Conservation (phyloP, 2,329 filamentous ascomycete species). For the Aspergillus melleus region DNA sequence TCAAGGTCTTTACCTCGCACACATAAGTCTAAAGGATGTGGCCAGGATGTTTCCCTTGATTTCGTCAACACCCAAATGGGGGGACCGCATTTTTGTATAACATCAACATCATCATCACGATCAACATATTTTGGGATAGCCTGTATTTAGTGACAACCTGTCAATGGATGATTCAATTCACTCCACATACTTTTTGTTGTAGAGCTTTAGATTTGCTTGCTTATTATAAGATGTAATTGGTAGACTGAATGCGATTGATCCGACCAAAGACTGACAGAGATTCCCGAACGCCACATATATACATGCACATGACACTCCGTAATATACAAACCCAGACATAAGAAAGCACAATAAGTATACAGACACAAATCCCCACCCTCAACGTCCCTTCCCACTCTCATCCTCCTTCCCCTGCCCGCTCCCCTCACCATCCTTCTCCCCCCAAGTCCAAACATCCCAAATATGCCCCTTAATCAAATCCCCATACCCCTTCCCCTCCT, state of each 20-base stretch:
- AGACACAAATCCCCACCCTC: too few relatives aligned
- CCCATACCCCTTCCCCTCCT: slow-evolving; percentile 45
- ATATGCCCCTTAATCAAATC: slow-evolving; percentile 49
- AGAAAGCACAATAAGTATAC: too few relatives aligned
- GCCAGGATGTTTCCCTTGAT: slow-evolving; percentile 23
- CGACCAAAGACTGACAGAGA: too few relatives aligned
- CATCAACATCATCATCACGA: background rate
- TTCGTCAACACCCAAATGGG: slow-evolving; percentile 20
- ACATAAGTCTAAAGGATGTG: slow-evolving; percentile 2
- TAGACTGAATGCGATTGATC: too few relatives aligned
- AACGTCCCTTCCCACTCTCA: background rate
- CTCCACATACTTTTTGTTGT: too few relatives aligned
- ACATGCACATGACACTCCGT: too few relatives aligned
- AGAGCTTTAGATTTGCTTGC: too few relatives aligned
- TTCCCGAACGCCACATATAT: too few relatives aligned
- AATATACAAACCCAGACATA: too few relatives aligned
- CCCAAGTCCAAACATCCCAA: slow-evolving; percentile 48
- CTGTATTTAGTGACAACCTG: background rate
- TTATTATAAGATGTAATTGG: too few relatives aligned
- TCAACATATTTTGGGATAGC: background rate
- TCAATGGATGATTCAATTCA: too few relatives aligned
- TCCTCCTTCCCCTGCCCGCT: slow-evolving; percentile 5
- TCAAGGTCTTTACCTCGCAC: slow-evolving; percentile 24
- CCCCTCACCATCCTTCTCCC: slow-evolving; percentile 22
- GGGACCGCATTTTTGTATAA: slow-evolving; percentile 10